Evolutionary conservation across 352 stramenopile genomes (phyloP).

Genomic region (Pythium biforme): DNA sequence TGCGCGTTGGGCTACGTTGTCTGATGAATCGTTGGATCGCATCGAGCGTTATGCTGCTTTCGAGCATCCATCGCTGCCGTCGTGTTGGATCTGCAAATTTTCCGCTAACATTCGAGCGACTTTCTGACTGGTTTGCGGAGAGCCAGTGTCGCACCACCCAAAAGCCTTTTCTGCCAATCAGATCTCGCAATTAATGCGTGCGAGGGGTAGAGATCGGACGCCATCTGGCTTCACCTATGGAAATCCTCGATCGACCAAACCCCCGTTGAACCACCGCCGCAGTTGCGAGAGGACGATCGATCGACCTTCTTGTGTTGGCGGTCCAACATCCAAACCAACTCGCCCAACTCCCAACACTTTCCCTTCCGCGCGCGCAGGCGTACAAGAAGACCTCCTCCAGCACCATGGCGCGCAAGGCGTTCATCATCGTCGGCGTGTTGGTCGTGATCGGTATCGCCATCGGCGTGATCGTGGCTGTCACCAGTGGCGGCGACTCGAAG

Average conservation of each 20-base stretch:
- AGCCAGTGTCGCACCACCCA: slow-evolving; percentile 22
- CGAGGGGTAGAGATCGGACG: slow-evolving; percentile 15
- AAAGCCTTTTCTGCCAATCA: slow-evolving; percentile 24
- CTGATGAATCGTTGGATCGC: not conserved
- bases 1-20: too few species aligned
- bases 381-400: slow-evolving; percentile 8
- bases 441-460: slow-evolving; percentile 64
- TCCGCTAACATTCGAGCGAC: slow-evolving; percentile 9
- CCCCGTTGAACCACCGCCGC: not conserved
- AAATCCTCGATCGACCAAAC: not conserved
- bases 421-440: slow-evolving; percentile 68
- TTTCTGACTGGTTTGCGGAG: slow-evolving; percentile 9
- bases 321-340: slow-evolving; percentile 7
- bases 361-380: slow-evolving; percentile 4
- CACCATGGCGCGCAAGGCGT: slow-evolving; percentile 49
- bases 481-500: slow-evolving; percentile 33
- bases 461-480: slow-evolving; percentile 68
- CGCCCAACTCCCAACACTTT: slow-evolving; percentile 1
- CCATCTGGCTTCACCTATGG: not conserved
- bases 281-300: slow-evolving; percentile 13
- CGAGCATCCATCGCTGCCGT: not conserved
- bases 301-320: slow-evolving; percentile 7
- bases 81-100: slow-evolving; percentile 8
- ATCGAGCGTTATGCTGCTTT: not conserved
- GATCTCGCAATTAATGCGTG: not conserved